These are phyloP conservation scores for Xanthoconium stramineum DNA, from an alignment of 768 basidiomycete genomes.

Conservation along the genomic window DNA sequence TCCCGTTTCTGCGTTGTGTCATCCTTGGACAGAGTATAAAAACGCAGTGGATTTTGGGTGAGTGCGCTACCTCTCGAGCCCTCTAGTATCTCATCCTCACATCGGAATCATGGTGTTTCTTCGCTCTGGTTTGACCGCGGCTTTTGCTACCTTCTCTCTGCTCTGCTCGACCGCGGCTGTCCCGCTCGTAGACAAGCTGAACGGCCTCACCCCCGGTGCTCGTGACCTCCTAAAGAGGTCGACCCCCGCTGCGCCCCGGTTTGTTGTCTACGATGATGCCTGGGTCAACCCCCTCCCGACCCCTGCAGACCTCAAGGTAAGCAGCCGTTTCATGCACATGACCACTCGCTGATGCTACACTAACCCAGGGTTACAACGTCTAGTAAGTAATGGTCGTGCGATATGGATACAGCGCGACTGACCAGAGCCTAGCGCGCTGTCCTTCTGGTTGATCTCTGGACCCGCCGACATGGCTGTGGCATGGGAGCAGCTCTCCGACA, in stretches of 20 bases:
- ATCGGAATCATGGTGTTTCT: background rate
- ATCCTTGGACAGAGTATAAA: too few species aligned
- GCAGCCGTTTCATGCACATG: too few species aligned
- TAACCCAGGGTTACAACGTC: constrained; percentile 9
- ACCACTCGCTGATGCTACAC: too few species aligned
- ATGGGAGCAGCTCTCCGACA: constrained; percentile 38
- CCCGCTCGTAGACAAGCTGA: background rate
- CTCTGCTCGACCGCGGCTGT: background rate
- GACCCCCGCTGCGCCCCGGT: background rate
- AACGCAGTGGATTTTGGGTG: too few species aligned
- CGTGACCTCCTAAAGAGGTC: background rate
- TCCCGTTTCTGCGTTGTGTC: too few species aligned
- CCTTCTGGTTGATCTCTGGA: constrained; percentile 41
- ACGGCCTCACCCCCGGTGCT: background rate
- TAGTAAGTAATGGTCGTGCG: constrained; percentile 20
- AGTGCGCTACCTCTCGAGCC: background rate
- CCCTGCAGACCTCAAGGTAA: background rate
- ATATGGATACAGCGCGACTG: background rate
- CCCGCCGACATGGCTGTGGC: constrained; percentile 41
- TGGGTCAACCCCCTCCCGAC: background rate
- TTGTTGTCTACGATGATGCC: background rate
- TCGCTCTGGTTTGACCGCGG: background rate
- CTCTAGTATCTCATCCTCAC: too few species aligned
- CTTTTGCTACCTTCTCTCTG: background rate
- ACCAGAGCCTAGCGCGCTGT: constrained; percentile 29